Evolutionary conservation across 1,139 yeast species (phyloP), one percentile per base, ranked within the genome.

Genomic region (Kodamaea plutei): DNA sequence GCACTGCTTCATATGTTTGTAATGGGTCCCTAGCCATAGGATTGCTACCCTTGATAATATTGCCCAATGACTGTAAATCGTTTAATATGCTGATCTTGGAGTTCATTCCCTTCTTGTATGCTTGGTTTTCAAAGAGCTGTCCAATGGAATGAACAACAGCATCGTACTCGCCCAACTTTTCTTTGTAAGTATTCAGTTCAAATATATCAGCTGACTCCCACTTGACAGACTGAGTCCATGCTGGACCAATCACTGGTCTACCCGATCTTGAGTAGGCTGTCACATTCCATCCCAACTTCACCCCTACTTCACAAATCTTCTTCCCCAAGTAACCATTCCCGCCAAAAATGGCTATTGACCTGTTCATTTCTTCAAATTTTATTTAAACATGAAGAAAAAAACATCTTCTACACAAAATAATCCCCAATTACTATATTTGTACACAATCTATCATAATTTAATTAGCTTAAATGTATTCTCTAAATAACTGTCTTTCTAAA

Each of bases 141-240:
- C 96, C 96, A 38, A 88, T 65, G 0, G 91, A 72, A 51, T 87
- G 95, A n/a, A 88, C 89, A 2, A 87, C 91, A 1, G 84, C 78
- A 29, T 69, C 66, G 2, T 77, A 73, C 23, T 68, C 65, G 19
- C 50, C 40, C 21, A 87, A 51, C 25, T 69, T 57, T 4, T 63
- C 52, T 15, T 51, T 43, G 50, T 84, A 84, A 0, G 80, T 62
- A 1, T 64, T 52, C 0, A 88, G 84, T 17, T 78, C 60, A 46
- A 84, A 81, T 1, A 85, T 68, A 50, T 87, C 76, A 2, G 82
- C 94, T 28, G 64, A 49, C 28, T 62, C 61, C 93, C 94, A 85
- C 4, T 68, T 51, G n/a, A 84, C 88, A 40, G 76, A 59, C 4
- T 61, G 49, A 2, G 76, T 62, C 82, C 85, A 78, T 2, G 63